Base-by-base conservation (phyloP, 148 eudicot genomes). In the Amaranthus palmeri region DNA sequence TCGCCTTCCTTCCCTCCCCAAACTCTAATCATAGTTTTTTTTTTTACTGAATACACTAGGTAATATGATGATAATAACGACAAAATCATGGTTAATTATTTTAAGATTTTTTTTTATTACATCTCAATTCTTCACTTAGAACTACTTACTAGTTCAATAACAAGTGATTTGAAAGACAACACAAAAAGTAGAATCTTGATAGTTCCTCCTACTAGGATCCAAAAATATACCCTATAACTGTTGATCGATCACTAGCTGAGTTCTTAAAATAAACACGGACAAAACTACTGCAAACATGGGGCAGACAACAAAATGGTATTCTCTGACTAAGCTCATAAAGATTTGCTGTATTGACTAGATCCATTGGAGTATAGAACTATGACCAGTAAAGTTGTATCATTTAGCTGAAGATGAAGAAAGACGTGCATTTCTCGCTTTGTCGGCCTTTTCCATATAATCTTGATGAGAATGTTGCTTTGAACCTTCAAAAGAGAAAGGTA, bases 401-500 rank as follows among this genome's bases (percentile, higher is more conserved):
- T 78, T 68, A 40, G 81, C 63, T 40, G 81, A 13, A 61, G 78
- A 77, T 25, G 88, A 69, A 75, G 90, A 87, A 47, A 89, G 89
- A 61, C 91, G 85, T 25, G 62, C 88, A 9, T 75, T 85, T 57
- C 95, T 77, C 53, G 95, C 91, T 82, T 80, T 89, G 75, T 89
- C 89, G 57, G 93, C 91, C 50, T 77, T 85, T 65, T 89, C 95
- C 80, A 89, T 60, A 81, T 89, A 89, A 70, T 89, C 95, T 73
- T 89, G 95, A 79, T 89, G 95, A 55, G 95, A 89, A 40, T 71
- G 85, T 10, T 89, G 95, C 70, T 85, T 87, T 14, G 91, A 17
- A 13, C 95, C 95, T 89, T 56, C 76, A 83, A 11, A 59, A 54
- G 53, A 71, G 57, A 36, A 15, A 81, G 74, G 36, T 25, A 25